Evolutionary conservation across 1,284 basidiomycete species (phyloP).

Genomic region (Papiliotrema laurentii): DNA sequence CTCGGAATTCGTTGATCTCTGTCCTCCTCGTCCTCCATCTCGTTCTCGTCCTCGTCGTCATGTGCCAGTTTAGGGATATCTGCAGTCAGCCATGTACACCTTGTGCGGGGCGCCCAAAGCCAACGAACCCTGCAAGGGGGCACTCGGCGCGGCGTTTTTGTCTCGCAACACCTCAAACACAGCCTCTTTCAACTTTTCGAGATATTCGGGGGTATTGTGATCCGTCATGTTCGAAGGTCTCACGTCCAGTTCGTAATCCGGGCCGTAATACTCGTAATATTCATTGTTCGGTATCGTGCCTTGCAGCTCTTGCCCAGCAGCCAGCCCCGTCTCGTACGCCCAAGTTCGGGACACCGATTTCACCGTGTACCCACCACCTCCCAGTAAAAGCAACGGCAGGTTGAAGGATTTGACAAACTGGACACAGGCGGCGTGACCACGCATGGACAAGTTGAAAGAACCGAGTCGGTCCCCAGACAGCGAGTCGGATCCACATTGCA

Average conservation of each 20-base stretch:
- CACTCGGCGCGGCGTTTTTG: conserved; percentile 79
- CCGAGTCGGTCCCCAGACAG: conserved; percentile 95
- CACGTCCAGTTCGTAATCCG: conserved; percentile 96
- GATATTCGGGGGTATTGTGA: conserved; percentile 85
- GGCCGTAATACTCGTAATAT: conserved; percentile 99
- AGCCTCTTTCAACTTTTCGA: conserved; percentile 86
- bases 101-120: neutral
- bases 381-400: conserved; percentile 84
- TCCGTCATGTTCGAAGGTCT: conserved; percentile 94
- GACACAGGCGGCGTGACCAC: conserved; percentile 96
- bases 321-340: conserved; percentile 97
- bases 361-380: conserved; percentile 98
- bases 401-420: conserved; percentile 96
- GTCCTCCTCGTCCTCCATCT: conserved; percentile 73
- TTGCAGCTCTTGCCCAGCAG: conserved; percentile 88
- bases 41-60: conserved; percentile 75
- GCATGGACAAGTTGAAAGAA: conserved; percentile 94
- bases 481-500: conserved; percentile 99
- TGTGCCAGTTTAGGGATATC: conserved; percentile 62
- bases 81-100: conserved; percentile 8
- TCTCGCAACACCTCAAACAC: conserved; percentile 86
- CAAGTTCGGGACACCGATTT: conserved; percentile 94
- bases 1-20: conserved; percentile 67
- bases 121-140: conserved; percentile 72
- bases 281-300: conserved; percentile 88